A percentile compares a stretch with the other conserved stretches of the same genome.
phyloP scores from a whole-genome alignment of 441 rosid species.

The Biscutella laevigata region DNA sequence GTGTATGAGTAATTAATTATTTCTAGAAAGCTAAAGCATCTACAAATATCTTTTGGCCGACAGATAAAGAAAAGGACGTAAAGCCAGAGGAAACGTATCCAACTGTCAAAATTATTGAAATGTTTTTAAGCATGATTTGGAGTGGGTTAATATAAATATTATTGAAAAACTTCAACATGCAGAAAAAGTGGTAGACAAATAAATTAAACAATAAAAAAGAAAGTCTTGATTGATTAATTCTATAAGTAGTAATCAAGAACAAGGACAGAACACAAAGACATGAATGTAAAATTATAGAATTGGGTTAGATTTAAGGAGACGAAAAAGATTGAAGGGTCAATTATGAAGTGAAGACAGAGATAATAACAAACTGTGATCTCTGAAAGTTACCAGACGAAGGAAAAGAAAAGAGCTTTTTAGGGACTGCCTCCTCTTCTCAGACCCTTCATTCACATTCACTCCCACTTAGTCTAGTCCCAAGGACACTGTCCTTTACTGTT shows the following conservation, averaged over 20 bases:
- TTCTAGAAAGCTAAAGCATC: background rate
- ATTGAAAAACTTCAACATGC: background rate
- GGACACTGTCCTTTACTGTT: conserved; percentile 30
- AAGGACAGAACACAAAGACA: conserved; percentile 17
- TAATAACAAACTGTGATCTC: conserved; percentile 33
- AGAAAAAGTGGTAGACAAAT: no score
- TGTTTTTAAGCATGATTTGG: background rate
- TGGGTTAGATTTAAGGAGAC: conserved; percentile 17
- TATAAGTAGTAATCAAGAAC: conserved; percentile 25
- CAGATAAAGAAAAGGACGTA: conserved; percentile 10
- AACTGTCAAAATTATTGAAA: background rate
- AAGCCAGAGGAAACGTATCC: conserved; percentile 5
- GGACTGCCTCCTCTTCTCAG: conserved; percentile 24
- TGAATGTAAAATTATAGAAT: conserved; percentile 16
- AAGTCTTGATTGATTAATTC: conserved; percentile 8
- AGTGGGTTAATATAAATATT: background rate
- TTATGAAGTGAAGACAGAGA: conserved; percentile 32
- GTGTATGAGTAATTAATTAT: background rate
- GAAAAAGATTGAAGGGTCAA: conserved; percentile 24
- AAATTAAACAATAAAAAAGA: no score
- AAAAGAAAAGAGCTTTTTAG: conserved; percentile 24
- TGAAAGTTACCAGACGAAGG: conserved; percentile 38
- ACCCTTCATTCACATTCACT: conserved; percentile 25
- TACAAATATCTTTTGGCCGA: conserved; percentile 18
- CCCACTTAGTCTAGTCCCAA: conserved; percentile 27